Conservation (phyloP, 345 rosid species). For the Litchi chinensis region DNA sequence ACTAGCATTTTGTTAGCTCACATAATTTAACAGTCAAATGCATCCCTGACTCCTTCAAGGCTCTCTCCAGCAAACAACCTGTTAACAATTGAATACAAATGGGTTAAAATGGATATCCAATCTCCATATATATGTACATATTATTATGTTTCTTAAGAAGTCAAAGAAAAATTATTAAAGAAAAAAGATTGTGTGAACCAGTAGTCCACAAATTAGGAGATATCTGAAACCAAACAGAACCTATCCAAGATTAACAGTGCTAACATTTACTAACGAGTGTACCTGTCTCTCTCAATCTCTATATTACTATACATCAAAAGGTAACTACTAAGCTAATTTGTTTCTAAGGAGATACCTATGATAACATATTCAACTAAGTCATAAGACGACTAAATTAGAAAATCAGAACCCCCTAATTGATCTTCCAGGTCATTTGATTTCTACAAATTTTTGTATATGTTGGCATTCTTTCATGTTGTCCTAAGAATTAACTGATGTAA, state of each 20-base stretch:
- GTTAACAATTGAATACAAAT: slow-evolving; percentile 11
- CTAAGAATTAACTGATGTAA: no score
- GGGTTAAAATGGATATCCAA: background rate
- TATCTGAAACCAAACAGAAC: background rate
- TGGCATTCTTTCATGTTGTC: background rate
- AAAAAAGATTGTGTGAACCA: no score
- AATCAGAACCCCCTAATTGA: background rate
- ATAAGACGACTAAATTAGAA: no score
- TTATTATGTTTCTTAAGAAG: no score
- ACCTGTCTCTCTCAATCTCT: background rate
- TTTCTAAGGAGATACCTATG: background rate
- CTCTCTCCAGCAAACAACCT: slow-evolving; percentile 62
- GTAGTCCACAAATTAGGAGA: no score
- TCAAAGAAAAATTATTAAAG: no score
- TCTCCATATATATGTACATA: background rate
- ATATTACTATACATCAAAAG: background rate
- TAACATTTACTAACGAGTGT: no score
- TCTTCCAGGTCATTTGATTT: background rate
- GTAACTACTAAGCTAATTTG: background rate
- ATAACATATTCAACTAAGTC: no score
- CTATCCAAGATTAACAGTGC: no score
- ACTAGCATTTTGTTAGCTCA: no score
- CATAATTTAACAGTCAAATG: slow-evolving; percentile 38
- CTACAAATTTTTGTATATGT: background rate
- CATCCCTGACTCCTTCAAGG: slow-evolving; percentile 51